Conservation (phyloP, 73 alveolate species). For the Uronychia setigera region DNA sequence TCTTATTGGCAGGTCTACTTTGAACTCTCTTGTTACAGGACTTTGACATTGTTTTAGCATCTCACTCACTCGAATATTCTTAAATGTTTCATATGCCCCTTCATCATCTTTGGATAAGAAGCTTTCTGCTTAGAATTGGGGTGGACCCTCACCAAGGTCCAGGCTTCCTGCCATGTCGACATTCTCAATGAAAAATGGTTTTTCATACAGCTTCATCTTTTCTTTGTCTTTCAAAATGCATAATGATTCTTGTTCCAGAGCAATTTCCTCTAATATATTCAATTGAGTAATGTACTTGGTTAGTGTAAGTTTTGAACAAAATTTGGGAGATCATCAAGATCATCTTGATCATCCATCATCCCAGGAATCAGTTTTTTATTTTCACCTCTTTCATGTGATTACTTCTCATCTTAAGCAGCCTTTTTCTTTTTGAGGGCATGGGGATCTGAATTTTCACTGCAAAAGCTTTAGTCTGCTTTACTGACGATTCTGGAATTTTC, state of each 20-base stretch:
- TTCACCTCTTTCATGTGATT: neutral
- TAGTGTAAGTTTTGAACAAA: neutral
- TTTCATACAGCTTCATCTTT: neutral
- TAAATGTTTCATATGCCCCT: neutral
- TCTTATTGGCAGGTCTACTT: neutral
- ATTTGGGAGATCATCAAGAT: neutral
- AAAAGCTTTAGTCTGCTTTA: neutral
- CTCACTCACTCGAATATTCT: neutral
- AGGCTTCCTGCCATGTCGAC: conserved; percentile 2
- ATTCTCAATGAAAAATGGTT: neutral
- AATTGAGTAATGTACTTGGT: neutral
- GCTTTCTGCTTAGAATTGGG: neutral
- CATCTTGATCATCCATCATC: neutral
- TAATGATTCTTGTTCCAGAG: neutral
- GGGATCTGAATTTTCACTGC: neutral
- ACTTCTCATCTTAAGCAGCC: neutral
- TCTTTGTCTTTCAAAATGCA: neutral
- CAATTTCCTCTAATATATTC: neutral
- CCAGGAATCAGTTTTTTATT: neutral
- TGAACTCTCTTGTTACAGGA: neutral
- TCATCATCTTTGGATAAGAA: neutral
- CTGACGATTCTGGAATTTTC: neutral
- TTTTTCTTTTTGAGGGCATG: neutral
- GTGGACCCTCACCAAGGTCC: neutral
- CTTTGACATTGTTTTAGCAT: neutral